Percentiles rank a stretch among this genome's conserved stretches.
Evolutionary conservation across 2,329 filamentous ascomycete genomes (phyloP).

Genomic region (Diaporthe amygdali): DNA sequence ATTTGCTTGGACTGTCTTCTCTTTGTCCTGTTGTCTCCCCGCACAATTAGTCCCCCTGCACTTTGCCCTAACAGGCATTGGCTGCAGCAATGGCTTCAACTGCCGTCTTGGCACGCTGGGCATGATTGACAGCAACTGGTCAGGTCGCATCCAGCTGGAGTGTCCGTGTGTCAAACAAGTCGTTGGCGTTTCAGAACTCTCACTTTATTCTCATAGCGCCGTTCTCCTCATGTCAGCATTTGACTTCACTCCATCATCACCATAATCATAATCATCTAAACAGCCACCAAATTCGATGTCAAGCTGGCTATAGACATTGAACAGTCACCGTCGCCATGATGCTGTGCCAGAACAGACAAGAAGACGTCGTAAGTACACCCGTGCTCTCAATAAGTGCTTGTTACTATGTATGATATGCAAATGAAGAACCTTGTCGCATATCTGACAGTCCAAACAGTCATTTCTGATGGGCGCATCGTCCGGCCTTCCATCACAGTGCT

Average conservation of each 20-base stretch:
- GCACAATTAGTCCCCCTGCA: not conserved
- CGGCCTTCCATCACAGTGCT: slow-evolving; percentile 33
- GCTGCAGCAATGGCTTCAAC: not conserved
- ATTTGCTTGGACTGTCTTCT: not conserved
- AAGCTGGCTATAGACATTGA: not conserved
- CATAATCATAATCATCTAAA: not conserved
- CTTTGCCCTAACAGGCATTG: not conserved
- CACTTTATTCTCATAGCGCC: not conserved
- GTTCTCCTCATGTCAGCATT: not conserved
- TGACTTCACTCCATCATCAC: not conserved
- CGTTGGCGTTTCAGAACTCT: not conserved
- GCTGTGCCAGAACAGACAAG: slow-evolving; percentile 1
- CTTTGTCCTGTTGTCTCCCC: not conserved
- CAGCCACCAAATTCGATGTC: not conserved
- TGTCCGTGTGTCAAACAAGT: slow-evolving; percentile 7
- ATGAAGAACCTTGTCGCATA: too few species aligned
- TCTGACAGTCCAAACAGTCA: not conserved
- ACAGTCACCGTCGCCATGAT: not conserved
- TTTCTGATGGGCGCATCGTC: not conserved
- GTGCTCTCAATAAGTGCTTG: too few species aligned
- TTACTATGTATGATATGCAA: not conserved
- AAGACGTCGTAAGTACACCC: not conserved
- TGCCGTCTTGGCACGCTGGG: not conserved
- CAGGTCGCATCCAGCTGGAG: not conserved
- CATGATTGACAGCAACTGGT: not conserved